Evolutionary conservation across 148 eudicot species (phyloP).

Genomic region (Amaranthus hypochondriacus): DNA sequence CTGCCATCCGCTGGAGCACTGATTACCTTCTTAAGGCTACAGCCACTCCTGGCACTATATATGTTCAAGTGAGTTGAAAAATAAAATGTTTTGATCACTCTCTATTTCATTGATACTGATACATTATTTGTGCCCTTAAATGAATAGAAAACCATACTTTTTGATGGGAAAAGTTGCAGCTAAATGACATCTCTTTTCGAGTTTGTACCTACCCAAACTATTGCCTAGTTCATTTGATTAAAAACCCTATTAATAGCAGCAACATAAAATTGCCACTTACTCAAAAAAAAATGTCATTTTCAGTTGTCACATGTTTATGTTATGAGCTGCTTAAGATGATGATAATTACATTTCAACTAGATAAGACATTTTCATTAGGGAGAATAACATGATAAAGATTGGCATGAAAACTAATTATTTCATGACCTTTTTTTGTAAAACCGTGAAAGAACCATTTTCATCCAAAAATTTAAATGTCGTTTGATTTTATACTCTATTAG

Average conservation of each 20-base stretch:
- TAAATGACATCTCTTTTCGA: too few species aligned
- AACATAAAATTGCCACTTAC: background rate
- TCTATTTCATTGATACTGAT: background rate
- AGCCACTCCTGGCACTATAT: constrained; percentile 58
- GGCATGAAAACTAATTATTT: background rate
- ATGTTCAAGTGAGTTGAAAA: constrained; percentile 51
- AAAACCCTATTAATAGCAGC: background rate
- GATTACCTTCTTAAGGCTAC: constrained; percentile 91
- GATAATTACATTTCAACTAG: too few species aligned
- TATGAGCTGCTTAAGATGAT: too few species aligned
- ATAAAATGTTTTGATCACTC: too few species aligned
- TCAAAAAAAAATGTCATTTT: background rate
- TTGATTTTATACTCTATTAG: too few species aligned
- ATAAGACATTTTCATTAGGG: too few species aligned
- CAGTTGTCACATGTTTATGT: background rate
- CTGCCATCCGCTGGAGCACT: constrained; percentile 71
- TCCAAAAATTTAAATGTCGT: too few species aligned
- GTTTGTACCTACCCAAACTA: too few species aligned
- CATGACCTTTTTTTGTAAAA: too few species aligned
- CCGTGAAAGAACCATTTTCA: background rate
- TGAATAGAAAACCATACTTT: background rate
- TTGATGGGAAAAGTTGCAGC: too few species aligned
- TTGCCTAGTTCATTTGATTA: too few species aligned
- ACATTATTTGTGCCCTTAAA: background rate
- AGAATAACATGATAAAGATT: background rate